Evolutionary conservation across 1,284 basidiomycete species (phyloP), one percentile per base, ranked within the genome.

Genomic region (Xerocomus minutiporus): DNA sequence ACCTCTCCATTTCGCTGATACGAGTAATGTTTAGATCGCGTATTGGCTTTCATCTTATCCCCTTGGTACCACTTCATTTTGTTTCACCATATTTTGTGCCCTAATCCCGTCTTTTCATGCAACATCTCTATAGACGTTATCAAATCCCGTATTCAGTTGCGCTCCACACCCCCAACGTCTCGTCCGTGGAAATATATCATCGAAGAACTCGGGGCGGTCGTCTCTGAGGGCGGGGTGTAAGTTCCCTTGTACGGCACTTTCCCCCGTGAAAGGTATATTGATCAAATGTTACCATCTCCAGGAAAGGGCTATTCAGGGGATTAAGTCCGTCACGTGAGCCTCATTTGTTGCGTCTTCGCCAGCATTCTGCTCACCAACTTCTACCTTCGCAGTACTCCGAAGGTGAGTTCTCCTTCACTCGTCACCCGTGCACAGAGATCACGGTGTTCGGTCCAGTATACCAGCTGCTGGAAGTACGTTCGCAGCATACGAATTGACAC

Each of bases 31-130:
- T 17, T 43, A 91, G 87, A 83, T 94, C 45, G 84, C 85, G 1
- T 98, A 99, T 68, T 99, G 96, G 96, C 77, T 97, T 3, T 81
- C 91, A 3, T 95, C 87, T 65, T 98, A 97, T 68, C 95, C 93
- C 0, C 74, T 94, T 5, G 87, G 86, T 87, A 47, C 20, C 69
- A 31, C 8, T 38, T 13, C 42, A 32, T 46, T 31, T 40, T 40
- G 9, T 34, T 52, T 26, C 8, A 15, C 0, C 29, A 41, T 32
- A 34, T 28, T 25, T 12, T 17, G 2, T 35, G 4, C 15, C 7
- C n/a, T 35, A n/a, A 23, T 15, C 20, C 25, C 35, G 57, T 39
- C 1, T 23, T 20, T 17, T n/a, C 35, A 35, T 35, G 15, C 12
- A 35, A 35, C 5, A 23, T 46, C 6, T 20, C 7, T 47, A 1